These are phyloP conservation scores for Sporothrix globosa DNA, from an alignment of 2,329 filamentous ascomycete species.

Conservation along the genomic window DNA sequence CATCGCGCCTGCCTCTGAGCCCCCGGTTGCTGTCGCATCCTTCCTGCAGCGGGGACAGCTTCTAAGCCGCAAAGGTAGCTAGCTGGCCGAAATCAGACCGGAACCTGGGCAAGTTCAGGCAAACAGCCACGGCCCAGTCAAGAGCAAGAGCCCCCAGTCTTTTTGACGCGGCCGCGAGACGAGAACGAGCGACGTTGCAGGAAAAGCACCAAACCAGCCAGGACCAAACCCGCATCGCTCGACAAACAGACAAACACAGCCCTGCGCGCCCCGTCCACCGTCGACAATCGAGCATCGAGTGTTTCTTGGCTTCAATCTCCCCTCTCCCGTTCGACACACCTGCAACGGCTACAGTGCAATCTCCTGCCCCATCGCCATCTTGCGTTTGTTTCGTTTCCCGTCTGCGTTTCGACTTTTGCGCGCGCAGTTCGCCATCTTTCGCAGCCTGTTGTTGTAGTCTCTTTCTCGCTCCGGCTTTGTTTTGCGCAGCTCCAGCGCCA, in stretches of 20 bases:
- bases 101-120: constrained; percentile 12
- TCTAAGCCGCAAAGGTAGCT: constrained; percentile 23
- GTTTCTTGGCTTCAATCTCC: constrained; percentile 10
- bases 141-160: constrained; percentile 7
- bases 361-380: constrained; percentile 7
- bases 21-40: constrained; percentile 17
- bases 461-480: neutral
- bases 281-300: constrained; percentile 19
- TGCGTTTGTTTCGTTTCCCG: constrained; percentile 15
- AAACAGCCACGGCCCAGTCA: constrained; percentile 10
- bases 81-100: constrained; percentile 24
- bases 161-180: neutral
- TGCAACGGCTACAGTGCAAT: neutral
- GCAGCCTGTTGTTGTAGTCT: neutral
- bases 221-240: constrained; percentile 22
- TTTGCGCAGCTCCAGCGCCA: constrained; percentile 7
- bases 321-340: constrained; percentile 8
- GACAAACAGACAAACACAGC: constrained; percentile 8
- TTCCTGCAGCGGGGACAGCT: constrained; percentile 19
- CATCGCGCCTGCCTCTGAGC: neutral
- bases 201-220: constrained; percentile 4
- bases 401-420: neutral
- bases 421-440: neutral
- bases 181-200: constrained; percentile 3
- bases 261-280: constrained; percentile 16